Evolutionary conservation across 192 early-diverging fungal species (phyloP).

Genomic region (Pilaira anomala): DNA sequence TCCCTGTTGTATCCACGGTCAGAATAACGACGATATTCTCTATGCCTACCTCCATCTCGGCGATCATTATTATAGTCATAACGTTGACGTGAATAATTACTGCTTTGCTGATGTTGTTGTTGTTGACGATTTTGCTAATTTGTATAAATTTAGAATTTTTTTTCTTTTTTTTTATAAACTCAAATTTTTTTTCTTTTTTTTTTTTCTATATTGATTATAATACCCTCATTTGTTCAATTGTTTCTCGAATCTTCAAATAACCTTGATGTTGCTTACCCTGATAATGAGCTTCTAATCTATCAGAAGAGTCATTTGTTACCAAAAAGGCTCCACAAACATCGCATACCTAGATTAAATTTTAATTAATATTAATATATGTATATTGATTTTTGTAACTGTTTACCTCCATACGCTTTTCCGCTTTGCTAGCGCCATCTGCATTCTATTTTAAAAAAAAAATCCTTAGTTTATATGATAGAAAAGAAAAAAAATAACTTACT

Average conservation of each 20-base stretch:
- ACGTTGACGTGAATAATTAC: conserved; percentile 30
- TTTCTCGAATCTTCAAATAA: conserved; percentile 72
- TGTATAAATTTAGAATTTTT: not conserved
- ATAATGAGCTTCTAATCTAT: conserved; percentile 76
- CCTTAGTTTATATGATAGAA: not conserved
- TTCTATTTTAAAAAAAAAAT: not conserved
- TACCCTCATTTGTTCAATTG: conserved; percentile 64
- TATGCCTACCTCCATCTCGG: conserved; percentile 38
- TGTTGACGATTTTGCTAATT: conserved; percentile 12
- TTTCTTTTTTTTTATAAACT: not conserved
- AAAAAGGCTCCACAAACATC: conserved; percentile 82
- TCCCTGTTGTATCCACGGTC: conserved; percentile 35
- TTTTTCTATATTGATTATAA: conserved; percentile 3
- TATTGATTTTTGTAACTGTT: not conserved
- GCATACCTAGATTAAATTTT: conserved; percentile 46
- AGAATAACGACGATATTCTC: conserved; percentile 37
- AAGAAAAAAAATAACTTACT: conserved; percentile 33
- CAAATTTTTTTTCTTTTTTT: not conserved
- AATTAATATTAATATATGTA: too few relatives aligned
- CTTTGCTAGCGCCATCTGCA: conserved; percentile 32
- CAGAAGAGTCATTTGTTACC: conserved; percentile 80
- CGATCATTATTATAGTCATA: conserved; percentile 38
- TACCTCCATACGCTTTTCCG: conserved; percentile 69
- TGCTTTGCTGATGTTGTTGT: not conserved
- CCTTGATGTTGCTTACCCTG: conserved; percentile 85